Conservation (phyloP, 345 rosid species). For the Erucastrum elatum region DNA sequence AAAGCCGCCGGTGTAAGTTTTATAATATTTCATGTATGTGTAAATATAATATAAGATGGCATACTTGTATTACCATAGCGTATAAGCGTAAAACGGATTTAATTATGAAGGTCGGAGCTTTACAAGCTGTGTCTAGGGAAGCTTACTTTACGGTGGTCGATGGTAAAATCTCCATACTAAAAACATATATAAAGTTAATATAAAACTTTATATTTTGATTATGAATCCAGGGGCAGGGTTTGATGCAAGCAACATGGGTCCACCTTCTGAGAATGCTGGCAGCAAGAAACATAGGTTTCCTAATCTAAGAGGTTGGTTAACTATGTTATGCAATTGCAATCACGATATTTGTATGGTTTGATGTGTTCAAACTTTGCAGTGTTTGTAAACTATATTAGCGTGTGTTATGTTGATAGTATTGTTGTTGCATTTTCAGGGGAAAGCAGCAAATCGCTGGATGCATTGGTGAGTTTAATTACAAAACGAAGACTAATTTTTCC, state of each 20-base stretch:
- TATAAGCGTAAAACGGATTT: background rate
- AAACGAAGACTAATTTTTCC: background rate
- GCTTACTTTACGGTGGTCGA: constrained; percentile 68
- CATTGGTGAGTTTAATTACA: constrained; percentile 54
- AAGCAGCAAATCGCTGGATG: constrained; percentile 78
- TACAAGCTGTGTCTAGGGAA: constrained; percentile 77
- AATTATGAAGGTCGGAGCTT: constrained; percentile 69
- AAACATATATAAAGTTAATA: background rate
- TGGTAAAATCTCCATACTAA: constrained; percentile 37
- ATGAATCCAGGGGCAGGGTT: constrained; percentile 47
- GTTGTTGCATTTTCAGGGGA: constrained; percentile 55
- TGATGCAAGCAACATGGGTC: constrained; percentile 48
- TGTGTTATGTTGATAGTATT: background rate
- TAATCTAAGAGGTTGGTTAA: constrained; percentile 56
- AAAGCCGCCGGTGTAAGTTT: constrained; percentile 77
- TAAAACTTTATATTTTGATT: background rate
- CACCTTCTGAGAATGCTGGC: constrained; percentile 47
- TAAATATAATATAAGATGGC: too few species aligned
- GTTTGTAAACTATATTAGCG: background rate
- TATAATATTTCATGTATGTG: background rate
- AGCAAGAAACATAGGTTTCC: constrained; percentile 60
- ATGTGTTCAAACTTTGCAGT: background rate
- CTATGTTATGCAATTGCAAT: background rate
- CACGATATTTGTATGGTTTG: background rate
- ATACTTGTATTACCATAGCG: background rate